These are phyloP conservation scores for Nepenthes gracilis DNA, from an alignment of 148 eudicot species.

Conservation along the genomic window DNA sequence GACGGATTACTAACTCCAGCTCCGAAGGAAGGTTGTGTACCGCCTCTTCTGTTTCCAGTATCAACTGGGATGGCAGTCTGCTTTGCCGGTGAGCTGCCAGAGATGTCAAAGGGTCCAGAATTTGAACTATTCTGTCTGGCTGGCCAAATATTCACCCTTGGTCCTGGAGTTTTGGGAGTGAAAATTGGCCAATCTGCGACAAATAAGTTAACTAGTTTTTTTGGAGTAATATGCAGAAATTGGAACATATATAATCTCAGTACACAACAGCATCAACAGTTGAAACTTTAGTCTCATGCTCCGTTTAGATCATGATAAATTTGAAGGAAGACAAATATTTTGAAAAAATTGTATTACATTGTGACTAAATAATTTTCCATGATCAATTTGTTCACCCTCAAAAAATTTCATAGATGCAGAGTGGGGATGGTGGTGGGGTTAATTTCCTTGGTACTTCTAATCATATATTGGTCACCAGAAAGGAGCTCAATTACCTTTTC, in stretches of 20 bases:
- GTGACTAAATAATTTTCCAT: too few species aligned
- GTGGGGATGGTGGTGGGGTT: too few species aligned
- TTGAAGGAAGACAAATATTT: too few species aligned
- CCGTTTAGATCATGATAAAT: too few species aligned
- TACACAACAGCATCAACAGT: neutral
- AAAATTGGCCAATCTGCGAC: constrained; percentile 73
- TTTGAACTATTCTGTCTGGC: constrained; percentile 58
- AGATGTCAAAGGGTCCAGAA: constrained; percentile 58
- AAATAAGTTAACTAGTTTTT: constrained; percentile 70
- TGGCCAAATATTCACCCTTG: constrained; percentile 77
- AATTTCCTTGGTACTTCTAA: neutral
- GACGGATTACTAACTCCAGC: constrained; percentile 62
- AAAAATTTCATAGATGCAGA: too few species aligned
- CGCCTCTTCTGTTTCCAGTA: constrained; percentile 47
- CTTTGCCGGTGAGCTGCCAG: constrained; percentile 53
- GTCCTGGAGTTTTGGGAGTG: constrained; percentile 97
- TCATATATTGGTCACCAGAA: constrained; percentile 1
- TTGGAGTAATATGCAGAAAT: constrained; percentile 5
- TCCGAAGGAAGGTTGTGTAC: constrained; percentile 38
- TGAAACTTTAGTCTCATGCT: neutral
- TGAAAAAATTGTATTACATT: too few species aligned
- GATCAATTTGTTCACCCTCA: too few species aligned
- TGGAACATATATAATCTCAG: neutral
- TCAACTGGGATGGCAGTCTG: constrained; percentile 35
- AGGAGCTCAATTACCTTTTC: constrained; percentile 50